Conservation (phyloP, 495 filamentous ascomycete genomes). For the Viridothelium virens region DNA sequence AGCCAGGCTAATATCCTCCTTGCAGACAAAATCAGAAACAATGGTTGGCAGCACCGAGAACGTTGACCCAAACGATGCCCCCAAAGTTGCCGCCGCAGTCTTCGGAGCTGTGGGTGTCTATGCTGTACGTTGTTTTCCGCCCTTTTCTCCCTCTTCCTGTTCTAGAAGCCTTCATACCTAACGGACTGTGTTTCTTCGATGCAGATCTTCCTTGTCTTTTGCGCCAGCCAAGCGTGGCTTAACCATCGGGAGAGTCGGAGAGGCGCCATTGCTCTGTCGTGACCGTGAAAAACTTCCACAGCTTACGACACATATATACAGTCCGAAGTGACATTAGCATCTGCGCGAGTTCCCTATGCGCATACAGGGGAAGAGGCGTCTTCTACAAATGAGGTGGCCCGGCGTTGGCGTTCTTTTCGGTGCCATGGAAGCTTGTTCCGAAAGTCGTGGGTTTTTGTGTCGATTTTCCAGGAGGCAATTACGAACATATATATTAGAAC, state of each 20-base stretch:
- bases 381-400: no score
- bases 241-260: constrained; percentile 68
- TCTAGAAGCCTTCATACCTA: constrained; percentile 7
- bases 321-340: no score
- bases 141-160: background rate
- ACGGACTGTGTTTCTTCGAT: constrained; percentile 7
- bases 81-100: constrained; percentile 69
- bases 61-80: constrained; percentile 54
- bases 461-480: no score
- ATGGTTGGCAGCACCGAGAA: constrained; percentile 70
- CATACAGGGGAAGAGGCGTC: no score
- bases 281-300: background rate
- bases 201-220: constrained; percentile 84
- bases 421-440: no score
- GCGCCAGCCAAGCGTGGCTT: constrained; percentile 73
- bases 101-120: constrained; percentile 83
- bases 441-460: no score
- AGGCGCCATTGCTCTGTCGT: constrained; percentile 65
- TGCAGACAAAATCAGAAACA: constrained; percentile 62
- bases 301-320: no score
- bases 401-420: no score
- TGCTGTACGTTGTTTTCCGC: constrained; percentile 50
- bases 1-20: background rate
- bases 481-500: no score
- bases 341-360: no score